Base-by-base conservation (phyloP, 495 filamentous ascomycete species). In the Penicillium flavigenum region DNA sequence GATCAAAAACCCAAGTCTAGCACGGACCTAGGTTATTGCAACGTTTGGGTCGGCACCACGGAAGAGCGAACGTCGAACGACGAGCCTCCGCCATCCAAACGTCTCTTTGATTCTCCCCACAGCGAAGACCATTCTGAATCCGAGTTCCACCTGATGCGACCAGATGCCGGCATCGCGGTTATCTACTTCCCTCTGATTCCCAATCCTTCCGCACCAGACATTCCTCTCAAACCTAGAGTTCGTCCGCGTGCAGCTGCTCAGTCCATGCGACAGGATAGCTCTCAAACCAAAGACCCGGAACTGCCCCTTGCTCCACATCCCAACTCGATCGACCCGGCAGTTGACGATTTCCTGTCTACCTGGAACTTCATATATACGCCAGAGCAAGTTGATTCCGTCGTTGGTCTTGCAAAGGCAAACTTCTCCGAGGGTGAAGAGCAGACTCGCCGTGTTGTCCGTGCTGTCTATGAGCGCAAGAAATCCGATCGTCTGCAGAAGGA, bases 321-420 rank as follows among this genome's bases (percentile, higher is more conserved):
- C 1, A 79, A 80, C 6, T 88, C 83, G 49, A 87, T 97, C 26
- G 86, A 96, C 67, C 93, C 94, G 0, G 82, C 87, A 34, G 83
- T 78, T 12, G 85, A 82, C 56, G 89, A 92, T 48, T 98, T 92
- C 76, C 82, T 97, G 72, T 89, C 85, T 62, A 98, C 94, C 1
- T 98, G 94, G 94, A 98, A 97, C 69, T 97, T 97, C 67, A 85
- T 96, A 43, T 97, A 96, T 72, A 91, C 88, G 34, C 88, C 91
- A 0, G 82, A 90, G 54, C 86, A 97, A 65, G 80, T 97, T 46
- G 92, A 96, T 51, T 79, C 82, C 22, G 88, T 93, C 0, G 86
- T 95, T 9, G 81, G 82, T 20, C 81, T 98, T 8, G 92, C 94
- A 1, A 81, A 84, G 57, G 90, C 90, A 3, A 98, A 98, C 71